Base-by-base conservation (phyloP, 2,329 filamentous ascomycete species). In the Lachnellula occidentalis region DNA sequence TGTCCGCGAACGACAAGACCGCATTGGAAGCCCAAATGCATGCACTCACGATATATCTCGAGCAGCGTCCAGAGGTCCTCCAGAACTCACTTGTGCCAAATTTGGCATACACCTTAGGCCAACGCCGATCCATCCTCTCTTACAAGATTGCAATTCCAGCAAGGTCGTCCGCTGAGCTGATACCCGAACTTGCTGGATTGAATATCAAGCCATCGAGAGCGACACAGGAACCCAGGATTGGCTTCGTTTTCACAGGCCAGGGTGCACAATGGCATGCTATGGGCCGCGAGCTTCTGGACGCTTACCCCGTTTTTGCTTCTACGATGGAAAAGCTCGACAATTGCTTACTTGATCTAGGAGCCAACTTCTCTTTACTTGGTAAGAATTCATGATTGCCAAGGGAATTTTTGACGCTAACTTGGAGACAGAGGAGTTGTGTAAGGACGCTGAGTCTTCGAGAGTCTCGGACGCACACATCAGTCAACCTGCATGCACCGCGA, bases 401-500 rank as follows among this genome's bases (percentile, higher is more conserved):
- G 11, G 6, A 19, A 22, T 19, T 37, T 5, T 21, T n/a, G n/a
- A 46, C 15, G 27, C 27, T 45, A 22, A 45, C 39, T 27, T 34
- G 37, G 14, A 15, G 5, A 47, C 9, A 19, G 68, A 72, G 39
- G 72, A 76, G 60, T 66, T 77, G 2, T 50, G 54, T 24, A 70
- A 67, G 47, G 66, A 72, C 51, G 68, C 64, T 2, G 59, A 69
- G 11, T 62, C 67, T 1, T 71, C 72, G 0, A 61, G 63, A 17
- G 65, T 77, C 2, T 58, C 55, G 11, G 54, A 71, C 34, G 72
- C 75, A 1, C 66, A 75, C 46, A 70, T 77, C 53, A 73, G 70
- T n/a, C 74, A 77, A 58, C 74, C 75, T 56, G 67, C 71, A 66
- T 76, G 71, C 56, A 76, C 74, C 0, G 74, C 76, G 0, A 59